These are phyloP conservation scores for Chloranthus sessilifolius DNA, from an alignment of 164 flowering plant species.

Conservation along the genomic window DNA sequence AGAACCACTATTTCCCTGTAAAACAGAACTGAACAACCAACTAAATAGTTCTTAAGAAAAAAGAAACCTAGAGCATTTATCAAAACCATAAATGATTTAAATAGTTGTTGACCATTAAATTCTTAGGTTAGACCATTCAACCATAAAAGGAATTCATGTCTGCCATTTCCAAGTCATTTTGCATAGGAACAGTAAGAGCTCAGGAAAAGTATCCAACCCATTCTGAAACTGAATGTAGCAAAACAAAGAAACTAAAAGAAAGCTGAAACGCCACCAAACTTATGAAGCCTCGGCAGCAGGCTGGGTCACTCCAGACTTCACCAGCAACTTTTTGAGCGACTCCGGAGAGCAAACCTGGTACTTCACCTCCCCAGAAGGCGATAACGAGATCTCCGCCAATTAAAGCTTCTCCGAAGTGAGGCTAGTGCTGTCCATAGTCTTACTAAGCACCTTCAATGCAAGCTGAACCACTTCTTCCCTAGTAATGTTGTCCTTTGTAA, in stretches of 20 bases:
- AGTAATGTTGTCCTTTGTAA: slow-evolving; percentile 48
- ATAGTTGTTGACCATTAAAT: too few species aligned
- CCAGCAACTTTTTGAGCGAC: slow-evolving; percentile 38
- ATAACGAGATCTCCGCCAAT: slow-evolving; percentile 46
- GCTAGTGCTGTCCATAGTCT: slow-evolving; percentile 72
- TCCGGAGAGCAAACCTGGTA: slow-evolving; percentile 54
- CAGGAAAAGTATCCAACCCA: too few species aligned
- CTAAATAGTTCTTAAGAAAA: too few species aligned
- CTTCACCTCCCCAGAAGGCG: slow-evolving; percentile 46
- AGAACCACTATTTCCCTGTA: too few species aligned
- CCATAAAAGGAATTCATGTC: too few species aligned
- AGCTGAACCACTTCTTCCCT: slow-evolving; percentile 65
- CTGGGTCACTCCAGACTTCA: slow-evolving; percentile 49
- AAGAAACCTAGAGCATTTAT: too few species aligned
- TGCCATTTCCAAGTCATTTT: too few species aligned
- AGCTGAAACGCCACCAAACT: background rate
- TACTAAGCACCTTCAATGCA: slow-evolving; percentile 58
- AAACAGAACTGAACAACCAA: too few species aligned
- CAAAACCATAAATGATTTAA: too few species aligned
- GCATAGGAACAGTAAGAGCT: too few species aligned
- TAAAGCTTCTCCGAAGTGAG: slow-evolving; percentile 65
- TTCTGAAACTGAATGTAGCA: background rate
- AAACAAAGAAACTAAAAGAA: background rate
- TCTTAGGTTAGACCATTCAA: too few species aligned
- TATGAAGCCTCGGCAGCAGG: slow-evolving; percentile 35